Evolutionary conservation across 2,329 filamentous ascomycete species (phyloP).

Genomic region (Aspergillus thermomutatus): DNA sequence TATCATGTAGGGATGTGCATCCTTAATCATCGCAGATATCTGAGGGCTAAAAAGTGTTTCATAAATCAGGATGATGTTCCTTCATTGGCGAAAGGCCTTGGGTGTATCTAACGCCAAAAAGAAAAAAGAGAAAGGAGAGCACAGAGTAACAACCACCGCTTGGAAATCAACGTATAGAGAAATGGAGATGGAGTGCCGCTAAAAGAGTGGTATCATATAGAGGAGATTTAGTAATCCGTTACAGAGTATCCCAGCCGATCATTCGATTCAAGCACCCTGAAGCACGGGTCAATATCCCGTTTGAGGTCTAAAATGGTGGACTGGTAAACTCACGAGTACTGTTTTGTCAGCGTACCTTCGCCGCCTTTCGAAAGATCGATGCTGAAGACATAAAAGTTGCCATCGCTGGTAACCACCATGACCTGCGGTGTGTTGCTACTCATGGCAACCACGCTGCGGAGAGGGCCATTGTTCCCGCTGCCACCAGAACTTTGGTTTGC

Average conservation of each 20-base stretch:
- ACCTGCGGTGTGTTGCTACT: conserved; percentile 91
- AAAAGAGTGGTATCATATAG: conserved; percentile 9
- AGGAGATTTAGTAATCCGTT: conserved; percentile 32
- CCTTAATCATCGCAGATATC: neutral
- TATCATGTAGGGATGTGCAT: neutral
- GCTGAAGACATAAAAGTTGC: conserved; percentile 90
- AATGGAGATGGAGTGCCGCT: neutral
- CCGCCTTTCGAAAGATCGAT: conserved; percentile 93
- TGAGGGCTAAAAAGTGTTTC: neutral
- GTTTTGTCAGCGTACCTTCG: conserved; percentile 85
- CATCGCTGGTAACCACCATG: conserved; percentile 97
- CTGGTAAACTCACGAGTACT: conserved; percentile 74
- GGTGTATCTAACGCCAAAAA: neutral
- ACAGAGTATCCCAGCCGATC: conserved; percentile 38
- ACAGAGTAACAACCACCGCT: neutral
- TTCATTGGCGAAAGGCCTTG: neutral
- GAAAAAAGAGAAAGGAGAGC: neutral
- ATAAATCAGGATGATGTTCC: neutral
- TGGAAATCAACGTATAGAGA: neutral
- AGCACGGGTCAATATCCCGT: conserved; percentile 2
- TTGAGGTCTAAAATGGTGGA: neutral
- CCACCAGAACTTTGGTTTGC: conserved; percentile 36
- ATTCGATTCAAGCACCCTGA: conserved; percentile 44
- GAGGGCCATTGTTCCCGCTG: conserved; percentile 49
- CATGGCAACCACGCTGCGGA: conserved; percentile 95